Evolutionary conservation across 805 yeast genomes (phyloP), one percentile per base, ranked within the genome.

Genomic region (Sugiyamaella chiloensis): DNA sequence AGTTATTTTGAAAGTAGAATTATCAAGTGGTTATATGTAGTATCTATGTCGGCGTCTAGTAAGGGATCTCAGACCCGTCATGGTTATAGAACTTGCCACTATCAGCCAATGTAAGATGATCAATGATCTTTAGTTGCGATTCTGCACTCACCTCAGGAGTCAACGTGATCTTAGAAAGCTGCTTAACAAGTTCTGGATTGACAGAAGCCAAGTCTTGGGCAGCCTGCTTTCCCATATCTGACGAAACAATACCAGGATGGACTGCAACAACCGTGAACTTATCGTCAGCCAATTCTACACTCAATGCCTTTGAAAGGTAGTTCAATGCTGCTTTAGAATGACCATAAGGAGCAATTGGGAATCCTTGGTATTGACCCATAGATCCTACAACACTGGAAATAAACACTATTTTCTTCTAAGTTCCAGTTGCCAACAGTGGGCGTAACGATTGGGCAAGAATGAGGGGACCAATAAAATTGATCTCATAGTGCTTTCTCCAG

Each of bases 211-310:
- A 8, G 19, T 17, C 9, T 9, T 11, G 21, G 14, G 16, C 16
- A 2, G 37, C 37, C 3, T 32, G 21, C n/a, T n/a, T n/a, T n/a
- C n/a, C n/a, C n/a, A n/a, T n/a, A 41, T 70, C 73, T 31, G 69
- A 66, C 6, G 46, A 11, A 12, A 71, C 73, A 8, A 60, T 21
- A 31, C 75, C 75, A 0, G 76, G 76, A 43, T 68, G 70, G 12
- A 69, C 11, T 8, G 69, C 52, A 20, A 66, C 51, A 34, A 65
- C 57, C 7, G 56, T 61, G 46, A 60, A 66, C 1, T 59, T 64
- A 26, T 63, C 61, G 1, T 37, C 37, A 6, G 44, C 51, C 23
- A 61, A 44, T 43, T 70, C 72, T 29, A 17, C n/a, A 29, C 63
- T 50, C 30, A 70, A 35, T 17, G 60, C 59, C 40, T 52, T 59